These are phyloP conservation scores for Flueggea neowawraea DNA, from an alignment of 441 rosid genomes.

Conservation along the genomic window DNA sequence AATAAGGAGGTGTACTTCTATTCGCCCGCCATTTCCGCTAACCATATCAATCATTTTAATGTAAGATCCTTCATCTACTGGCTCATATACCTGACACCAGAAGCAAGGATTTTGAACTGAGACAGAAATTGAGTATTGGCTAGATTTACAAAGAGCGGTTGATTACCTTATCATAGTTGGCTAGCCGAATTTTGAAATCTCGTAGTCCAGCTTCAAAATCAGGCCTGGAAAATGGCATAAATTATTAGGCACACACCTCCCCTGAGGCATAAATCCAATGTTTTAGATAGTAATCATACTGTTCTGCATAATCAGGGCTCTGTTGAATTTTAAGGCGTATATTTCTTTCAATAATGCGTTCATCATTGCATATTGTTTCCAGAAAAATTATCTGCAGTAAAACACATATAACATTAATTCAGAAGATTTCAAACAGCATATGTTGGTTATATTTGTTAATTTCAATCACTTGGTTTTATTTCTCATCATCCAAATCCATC, in stretches of 20 bases:
- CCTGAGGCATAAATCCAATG: slow-evolving; percentile 16
- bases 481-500: background rate
- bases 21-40: slow-evolving; percentile 96
- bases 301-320: slow-evolving; percentile 99
- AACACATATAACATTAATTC: slow-evolving; percentile 12
- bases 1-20: slow-evolving; percentile 55
- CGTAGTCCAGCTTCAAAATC: slow-evolving; percentile 90
- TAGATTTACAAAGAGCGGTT: background rate
- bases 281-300: slow-evolving; percentile 49
- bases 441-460: background rate
- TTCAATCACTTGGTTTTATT: background rate
- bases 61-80: slow-evolving; percentile 98
- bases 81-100: slow-evolving; percentile 83
- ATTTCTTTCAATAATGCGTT: slow-evolving; percentile 92
- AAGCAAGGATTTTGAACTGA: slow-evolving; percentile 11
- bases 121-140: background rate
- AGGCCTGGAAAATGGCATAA: slow-evolving; percentile 55
- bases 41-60: slow-evolving; percentile 99
- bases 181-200: slow-evolving; percentile 86
- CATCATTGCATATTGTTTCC: slow-evolving; percentile 97
- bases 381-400: slow-evolving; percentile 82
- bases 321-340: slow-evolving; percentile 99
- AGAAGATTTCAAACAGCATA: slow-evolving; percentile 9
- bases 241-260: slow-evolving; percentile 20
- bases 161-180: slow-evolving; percentile 81